These are phyloP conservation scores for Solanum habrochaites DNA, from an alignment of 257 asterid genomes.

Conservation along the genomic window DNA sequence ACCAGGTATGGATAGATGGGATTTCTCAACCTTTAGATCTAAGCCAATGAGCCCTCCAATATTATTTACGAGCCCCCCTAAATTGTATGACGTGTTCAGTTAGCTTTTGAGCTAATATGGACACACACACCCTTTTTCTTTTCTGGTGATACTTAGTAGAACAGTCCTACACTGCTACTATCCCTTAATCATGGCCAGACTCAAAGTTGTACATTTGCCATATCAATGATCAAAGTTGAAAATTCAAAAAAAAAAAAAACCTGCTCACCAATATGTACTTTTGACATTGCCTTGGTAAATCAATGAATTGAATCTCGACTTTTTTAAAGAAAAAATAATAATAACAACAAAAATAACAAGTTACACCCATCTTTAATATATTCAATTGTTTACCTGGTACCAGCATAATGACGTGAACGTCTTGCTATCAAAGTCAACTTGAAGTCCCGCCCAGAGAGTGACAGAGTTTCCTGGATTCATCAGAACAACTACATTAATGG, in stretches of 20 bases:
- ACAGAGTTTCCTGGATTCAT: conserved; percentile 51
- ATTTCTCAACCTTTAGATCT: neutral
- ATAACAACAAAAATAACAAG: neutral
- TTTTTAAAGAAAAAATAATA: neutral
- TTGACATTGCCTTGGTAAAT: neutral
- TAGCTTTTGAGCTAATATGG: neutral
- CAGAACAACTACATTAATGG: conserved; percentile 2
- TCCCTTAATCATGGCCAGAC: neutral
- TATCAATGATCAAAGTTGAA: neutral
- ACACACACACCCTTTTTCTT: no score
- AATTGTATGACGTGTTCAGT: neutral
- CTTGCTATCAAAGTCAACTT: conserved; percentile 70
- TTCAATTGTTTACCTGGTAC: conserved; percentile 55
- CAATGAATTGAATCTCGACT: neutral
- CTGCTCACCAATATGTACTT: neutral
- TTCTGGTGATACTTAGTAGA: neutral
- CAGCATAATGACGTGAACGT: conserved; percentile 96
- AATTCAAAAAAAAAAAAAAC: no score
- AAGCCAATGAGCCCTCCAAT: neutral
- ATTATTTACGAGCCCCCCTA: neutral
- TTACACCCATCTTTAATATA: neutral
- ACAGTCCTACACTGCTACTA: neutral
- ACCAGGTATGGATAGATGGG: neutral
- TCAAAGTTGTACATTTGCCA: neutral
- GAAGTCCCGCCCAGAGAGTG: conserved; percentile 71